phyloP scores from a whole-genome alignment of 148 eudicot species.

The Suaeda aralocaspica region DNA sequence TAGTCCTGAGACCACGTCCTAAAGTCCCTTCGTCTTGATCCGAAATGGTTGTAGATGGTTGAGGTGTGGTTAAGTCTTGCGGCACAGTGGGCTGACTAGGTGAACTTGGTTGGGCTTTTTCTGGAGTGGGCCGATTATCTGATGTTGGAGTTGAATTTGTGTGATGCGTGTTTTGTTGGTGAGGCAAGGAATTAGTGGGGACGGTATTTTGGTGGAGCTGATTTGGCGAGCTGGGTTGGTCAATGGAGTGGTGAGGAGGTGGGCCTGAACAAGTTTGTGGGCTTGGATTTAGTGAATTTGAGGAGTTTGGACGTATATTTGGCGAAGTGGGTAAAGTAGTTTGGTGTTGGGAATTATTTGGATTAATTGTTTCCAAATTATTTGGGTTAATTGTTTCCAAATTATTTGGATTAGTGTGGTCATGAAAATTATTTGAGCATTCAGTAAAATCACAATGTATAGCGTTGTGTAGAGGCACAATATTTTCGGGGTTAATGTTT shows the following conservation, averaged over 20 bases:
- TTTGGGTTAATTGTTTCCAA: too few species aligned
- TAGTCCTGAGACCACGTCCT: background rate
- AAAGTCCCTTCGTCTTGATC: background rate
- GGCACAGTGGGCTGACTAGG: background rate
- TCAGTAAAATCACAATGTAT: too few species aligned
- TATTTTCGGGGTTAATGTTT: background rate
- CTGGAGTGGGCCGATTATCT: background rate
- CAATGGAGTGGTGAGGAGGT: too few species aligned
- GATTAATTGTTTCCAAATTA: too few species aligned
- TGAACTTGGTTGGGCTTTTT: background rate
- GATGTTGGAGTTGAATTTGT: background rate
- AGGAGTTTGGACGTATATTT: background rate
- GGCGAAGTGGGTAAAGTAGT: background rate
- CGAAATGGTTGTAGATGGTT: background rate
- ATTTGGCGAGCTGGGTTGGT: background rate
- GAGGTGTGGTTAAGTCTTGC: background rate
- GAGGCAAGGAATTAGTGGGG: background rate
- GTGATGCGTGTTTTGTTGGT: background rate
- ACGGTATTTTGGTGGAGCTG: background rate
- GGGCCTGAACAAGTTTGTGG: too few species aligned
- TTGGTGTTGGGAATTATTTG: background rate
- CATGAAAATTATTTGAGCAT: background rate
- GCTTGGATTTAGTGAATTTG: background rate
- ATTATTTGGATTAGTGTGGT: too few species aligned
- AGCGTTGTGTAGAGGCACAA: background rate